Percentiles rank a stretch among this genome's conserved stretches.
Evolutionary conservation across 2,329 filamentous ascomycete species (phyloP).

Genomic region (Byssothecium circinans): DNA sequence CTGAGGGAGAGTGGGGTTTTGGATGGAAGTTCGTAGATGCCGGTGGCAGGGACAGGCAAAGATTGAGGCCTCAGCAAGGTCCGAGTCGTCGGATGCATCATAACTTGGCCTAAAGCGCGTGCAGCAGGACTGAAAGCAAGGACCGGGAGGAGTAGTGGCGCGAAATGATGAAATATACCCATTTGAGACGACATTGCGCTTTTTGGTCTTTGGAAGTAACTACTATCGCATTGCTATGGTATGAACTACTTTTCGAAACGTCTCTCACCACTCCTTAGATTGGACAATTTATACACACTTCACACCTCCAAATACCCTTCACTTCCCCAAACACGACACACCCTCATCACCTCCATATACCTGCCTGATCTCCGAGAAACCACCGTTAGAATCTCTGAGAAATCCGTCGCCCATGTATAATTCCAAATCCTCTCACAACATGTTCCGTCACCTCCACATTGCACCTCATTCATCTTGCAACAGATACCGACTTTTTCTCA

Average conservation of each 20-base stretch:
- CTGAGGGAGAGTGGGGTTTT: conserved; percentile 87
- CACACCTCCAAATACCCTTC: neutral
- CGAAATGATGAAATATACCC: neutral
- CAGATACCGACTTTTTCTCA: conserved; percentile 2
- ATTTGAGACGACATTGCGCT: neutral
- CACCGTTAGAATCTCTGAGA: neutral
- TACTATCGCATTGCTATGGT: no score
- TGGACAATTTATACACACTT: neutral
- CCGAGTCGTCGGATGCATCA: no score
- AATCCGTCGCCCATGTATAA: neutral
- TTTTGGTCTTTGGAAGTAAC: no score
- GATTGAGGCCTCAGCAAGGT: no score
- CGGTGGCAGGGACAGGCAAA: no score
- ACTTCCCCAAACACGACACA: neutral
- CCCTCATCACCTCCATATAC: no score
- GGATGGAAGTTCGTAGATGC: conserved; percentile 52
- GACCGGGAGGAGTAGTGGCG: neutral
- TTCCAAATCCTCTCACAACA: neutral
- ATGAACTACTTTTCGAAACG: no score
- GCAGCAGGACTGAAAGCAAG: neutral
- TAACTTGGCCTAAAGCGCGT: neutral
- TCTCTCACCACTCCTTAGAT: no score
- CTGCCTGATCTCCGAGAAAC: no score
- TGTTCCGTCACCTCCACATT: neutral
- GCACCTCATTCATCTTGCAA: neutral